Percentiles rank a stretch among this genome's conserved stretches.
phyloP scores from a whole-genome alignment of 805 yeast species.

The Suhomyces vadensis region DNA sequence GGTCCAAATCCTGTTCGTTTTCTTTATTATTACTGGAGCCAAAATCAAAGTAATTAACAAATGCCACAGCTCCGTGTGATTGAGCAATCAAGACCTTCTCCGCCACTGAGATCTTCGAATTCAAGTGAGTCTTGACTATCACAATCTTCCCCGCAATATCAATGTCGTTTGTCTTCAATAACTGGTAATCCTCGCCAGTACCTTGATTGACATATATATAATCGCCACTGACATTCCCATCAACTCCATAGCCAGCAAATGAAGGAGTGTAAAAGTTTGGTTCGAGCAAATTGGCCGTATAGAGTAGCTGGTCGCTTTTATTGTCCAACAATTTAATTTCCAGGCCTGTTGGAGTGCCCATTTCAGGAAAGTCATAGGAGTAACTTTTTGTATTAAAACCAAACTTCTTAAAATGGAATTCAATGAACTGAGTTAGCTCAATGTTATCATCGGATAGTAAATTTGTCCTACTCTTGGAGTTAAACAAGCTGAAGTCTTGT shows the following conservation, averaged over 20 bases:
- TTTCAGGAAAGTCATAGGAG: slow-evolving; percentile 15
- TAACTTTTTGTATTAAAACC: slow-evolving; percentile 25
- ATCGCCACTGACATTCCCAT: slow-evolving; percentile 25
- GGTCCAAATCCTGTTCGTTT: slow-evolving; percentile 11
- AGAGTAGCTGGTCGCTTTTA: slow-evolving; percentile 21
- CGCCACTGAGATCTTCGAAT: slow-evolving; percentile 16
- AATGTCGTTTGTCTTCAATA: slow-evolving; percentile 20
- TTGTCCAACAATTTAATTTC: slow-evolving; percentile 25
- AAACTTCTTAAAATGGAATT: slow-evolving; percentile 26
- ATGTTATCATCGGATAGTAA: slow-evolving; percentile 27
- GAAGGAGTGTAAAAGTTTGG: slow-evolving; percentile 31
- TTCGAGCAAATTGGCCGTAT: slow-evolving; percentile 28
- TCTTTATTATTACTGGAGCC: slow-evolving; percentile 9
- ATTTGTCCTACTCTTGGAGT: slow-evolving; percentile 20
- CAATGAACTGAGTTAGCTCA: slow-evolving; percentile 27
- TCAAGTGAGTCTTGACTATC: slow-evolving; percentile 21
- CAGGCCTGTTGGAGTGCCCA: slow-evolving; percentile 29
- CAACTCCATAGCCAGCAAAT: slow-evolving; percentile 26
- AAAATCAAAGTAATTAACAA: slow-evolving; percentile 23
- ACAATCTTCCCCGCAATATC: slow-evolving; percentile 27
- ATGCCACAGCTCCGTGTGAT: slow-evolving; percentile 25
- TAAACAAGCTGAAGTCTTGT: slow-evolving; percentile 27
- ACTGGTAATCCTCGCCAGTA: slow-evolving; percentile 25
- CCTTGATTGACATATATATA: slow-evolving; percentile 37
- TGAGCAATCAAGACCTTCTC: slow-evolving; percentile 30